Evolutionary conservation across 75 land plant species (phyloP), one percentile per base, ranked within the genome.

Genomic region (Pseudotsuga menziesii): DNA sequence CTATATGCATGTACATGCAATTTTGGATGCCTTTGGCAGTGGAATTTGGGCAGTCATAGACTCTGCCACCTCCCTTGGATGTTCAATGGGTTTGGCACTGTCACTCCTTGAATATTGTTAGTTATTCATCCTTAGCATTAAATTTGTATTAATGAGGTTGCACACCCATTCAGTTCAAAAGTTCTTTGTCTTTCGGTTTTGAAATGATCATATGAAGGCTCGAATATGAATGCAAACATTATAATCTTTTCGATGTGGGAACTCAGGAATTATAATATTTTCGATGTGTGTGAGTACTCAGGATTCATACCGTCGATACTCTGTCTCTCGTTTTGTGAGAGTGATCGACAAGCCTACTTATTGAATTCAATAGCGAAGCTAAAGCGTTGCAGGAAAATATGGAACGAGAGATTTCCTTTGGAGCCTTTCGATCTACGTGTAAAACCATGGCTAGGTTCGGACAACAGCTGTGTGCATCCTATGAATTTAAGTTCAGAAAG

Each of bases 1-100:
- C 14, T 75, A 71, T 80, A 56, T 77, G 61, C 80, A 93, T 95
- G 85, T 96, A 96, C 76, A 82, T 85, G 61, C 76, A 84, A 76
- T 71, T 90, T 25, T 96, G 96, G 97, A 88, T 96, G 92, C 97
- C 98, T 54, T 76, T 96, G 83, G 75, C 75, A n/a, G 87, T 76
- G 4, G 77, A 85, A 57, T 75, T 87, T n/a, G 64, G 75, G 35
- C 87, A 86, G 57, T 78, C 84, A 4, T 73, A 84, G 17, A 56
- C 22, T 58, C 84, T 93, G 77, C 84, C 82, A 29, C 92, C 98
- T 67, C 90, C 91, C 48, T 19, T 93, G 19, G 98, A 96, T 72
- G 84, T 93, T 59, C 84, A 85, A 62, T 96, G 97, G 97, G 85
- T 96, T 73, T 96, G 98, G 98, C 91, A 77, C 78, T 96, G 98